Conservation (phyloP, 2,329 filamentous ascomycete genomes). For the Neophaeococcomyces aloes region DNA sequence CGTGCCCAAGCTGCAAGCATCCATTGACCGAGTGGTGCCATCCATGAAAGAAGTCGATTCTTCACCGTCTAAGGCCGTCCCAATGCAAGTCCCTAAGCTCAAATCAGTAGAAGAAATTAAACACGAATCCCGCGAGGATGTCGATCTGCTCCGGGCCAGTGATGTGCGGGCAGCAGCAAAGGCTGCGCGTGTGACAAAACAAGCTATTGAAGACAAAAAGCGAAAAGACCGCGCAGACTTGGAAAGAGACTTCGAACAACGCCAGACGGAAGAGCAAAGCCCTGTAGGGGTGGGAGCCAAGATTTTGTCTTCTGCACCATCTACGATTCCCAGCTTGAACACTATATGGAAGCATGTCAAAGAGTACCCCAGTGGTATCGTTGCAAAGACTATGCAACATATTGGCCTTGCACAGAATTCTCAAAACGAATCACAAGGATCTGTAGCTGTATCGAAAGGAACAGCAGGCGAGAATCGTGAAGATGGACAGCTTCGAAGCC, state of each 20-base stretch:
- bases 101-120: not conserved
- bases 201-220: conserved; percentile 17
- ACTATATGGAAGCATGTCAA: conserved; percentile 17
- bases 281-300: not conserved
- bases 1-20: conserved; percentile 2
- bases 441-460: not conserved
- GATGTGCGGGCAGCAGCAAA: conserved; percentile 28
- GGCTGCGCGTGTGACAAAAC: conserved; percentile 16
- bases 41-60: not conserved
- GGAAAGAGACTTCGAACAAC: conserved; percentile 19
- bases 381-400: conserved; percentile 18
- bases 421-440: conserved; percentile 8
- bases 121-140: conserved; percentile 18
- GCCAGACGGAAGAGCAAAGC: conserved; percentile 12
- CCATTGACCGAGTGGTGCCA: conserved; percentile 4
- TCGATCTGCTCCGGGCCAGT: conserved; percentile 27
- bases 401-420: conserved; percentile 9
- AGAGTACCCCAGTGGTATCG: conserved; percentile 20
- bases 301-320: not conserved
- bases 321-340: conserved; percentile 7
- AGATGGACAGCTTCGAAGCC: not conserved
- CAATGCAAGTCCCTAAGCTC: conserved; percentile 8
- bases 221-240: conserved; percentile 16
- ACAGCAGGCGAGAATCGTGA: not conserved
- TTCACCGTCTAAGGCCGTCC: conserved; percentile 8